Evolutionary conservation across 1,139 yeast species (phyloP), one percentile per base, ranked within the genome.

Genomic region (Yamadazyma songkhlaensis): DNA sequence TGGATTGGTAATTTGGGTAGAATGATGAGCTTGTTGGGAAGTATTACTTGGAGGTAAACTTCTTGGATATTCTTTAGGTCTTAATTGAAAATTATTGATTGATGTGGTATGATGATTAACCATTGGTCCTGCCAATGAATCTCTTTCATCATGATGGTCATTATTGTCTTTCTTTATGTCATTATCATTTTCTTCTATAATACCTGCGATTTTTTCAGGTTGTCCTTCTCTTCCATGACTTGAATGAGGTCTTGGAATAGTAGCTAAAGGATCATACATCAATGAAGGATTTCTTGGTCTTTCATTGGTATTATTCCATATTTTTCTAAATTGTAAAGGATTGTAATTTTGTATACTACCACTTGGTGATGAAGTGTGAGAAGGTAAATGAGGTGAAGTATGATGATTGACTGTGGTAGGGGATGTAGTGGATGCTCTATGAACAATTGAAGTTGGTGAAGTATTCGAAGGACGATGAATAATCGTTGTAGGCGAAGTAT

Each of bases 311-410:
- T 47, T 49, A 35, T 62, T 65, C 72, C 74, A 67, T 15, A 68
- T 66, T 44, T 67, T 65, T 34, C 73, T 49, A 47, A 68, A 68
- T 42, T 65, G 69, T 17, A 65, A 50, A 3, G 69, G 63, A 10
- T 60, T 49, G 36, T 59, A 58, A 32, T 56, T 59, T 37, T 55
- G 60, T 3, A 48, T 45, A 31, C 37, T 32, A 34, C 35, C 21
- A 17, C 20, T 17, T 17, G 20, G 20, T 17, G 20, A 17, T 4
- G 20, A 4, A 17, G 20, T 17, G 20, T n/a, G n/a, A n/a, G 20
- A 6, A 6, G 20, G 20, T 17, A 17, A 17, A 17, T 17, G n/a
- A n/a, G n/a, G n/a, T n/a, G n/a, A n/a, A n/a, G n/a, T n/a, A n/a
- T n/a, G n/a, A n/a, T n/a, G 29, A 9, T 23, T 24, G 35, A 25